These are phyloP conservation scores for Volvox carteri DNA, from an alignment of 163 green algal genomes.

Conservation along the genomic window DNA sequence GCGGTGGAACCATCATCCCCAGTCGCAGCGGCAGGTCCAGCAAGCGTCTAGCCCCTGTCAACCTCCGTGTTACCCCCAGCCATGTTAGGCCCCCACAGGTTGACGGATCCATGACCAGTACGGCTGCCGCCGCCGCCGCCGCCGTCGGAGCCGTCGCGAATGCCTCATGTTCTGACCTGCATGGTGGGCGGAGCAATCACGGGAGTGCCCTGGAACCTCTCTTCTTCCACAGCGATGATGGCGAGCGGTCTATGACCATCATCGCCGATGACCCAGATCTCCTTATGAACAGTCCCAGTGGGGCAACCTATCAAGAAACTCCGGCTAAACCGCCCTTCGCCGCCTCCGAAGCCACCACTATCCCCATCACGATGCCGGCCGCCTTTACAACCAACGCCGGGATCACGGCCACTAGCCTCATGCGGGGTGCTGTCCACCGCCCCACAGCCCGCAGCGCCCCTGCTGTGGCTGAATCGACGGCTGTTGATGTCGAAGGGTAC, in stretches of 20 bases:
- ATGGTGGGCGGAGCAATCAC: background rate
- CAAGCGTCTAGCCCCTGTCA: constrained; percentile 4
- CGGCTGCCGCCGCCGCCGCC: background rate
- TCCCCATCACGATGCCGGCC: background rate
- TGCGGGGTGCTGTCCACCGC: background rate
- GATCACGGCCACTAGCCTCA: background rate
- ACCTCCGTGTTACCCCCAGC: constrained; percentile 7
- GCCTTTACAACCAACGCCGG: background rate
- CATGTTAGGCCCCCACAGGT: background rate
- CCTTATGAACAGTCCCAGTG: background rate
- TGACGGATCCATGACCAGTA: background rate
- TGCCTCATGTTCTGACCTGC: background rate
- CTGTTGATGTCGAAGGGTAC: too few species aligned
- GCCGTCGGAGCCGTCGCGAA: too few species aligned
- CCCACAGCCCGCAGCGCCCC: background rate
- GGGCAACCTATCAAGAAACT: background rate
- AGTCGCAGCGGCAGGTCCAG: background rate
- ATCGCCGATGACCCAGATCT: background rate
- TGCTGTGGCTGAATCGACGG: background rate
- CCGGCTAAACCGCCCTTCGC: background rate
- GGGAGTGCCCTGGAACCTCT: background rate
- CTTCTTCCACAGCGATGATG: background rate
- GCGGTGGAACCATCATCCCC: background rate
- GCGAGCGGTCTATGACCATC: background rate
- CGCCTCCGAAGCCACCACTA: background rate